These are phyloP conservation scores for Groenewaldozyma salmanticensis DNA, from an alignment of 805 yeast species.

Conservation along the genomic window DNA sequence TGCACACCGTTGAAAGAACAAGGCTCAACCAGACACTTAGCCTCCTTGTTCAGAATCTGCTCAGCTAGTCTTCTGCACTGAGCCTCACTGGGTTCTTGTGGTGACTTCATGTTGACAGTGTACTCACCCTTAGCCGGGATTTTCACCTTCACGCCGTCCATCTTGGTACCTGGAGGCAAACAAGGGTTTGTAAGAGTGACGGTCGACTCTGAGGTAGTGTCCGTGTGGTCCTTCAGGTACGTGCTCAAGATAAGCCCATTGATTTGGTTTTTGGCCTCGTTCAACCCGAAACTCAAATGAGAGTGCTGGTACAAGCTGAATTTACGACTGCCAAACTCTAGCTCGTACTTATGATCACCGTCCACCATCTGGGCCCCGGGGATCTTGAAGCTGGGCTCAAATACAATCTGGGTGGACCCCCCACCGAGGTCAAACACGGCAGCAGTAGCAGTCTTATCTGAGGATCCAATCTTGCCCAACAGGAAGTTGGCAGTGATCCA, in stretches of 20 bases:
- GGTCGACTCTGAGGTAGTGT: conserved; percentile 20
- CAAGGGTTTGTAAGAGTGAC: conserved; percentile 66
- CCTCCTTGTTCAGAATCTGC: conserved; percentile 70
- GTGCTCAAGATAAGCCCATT: conserved; percentile 54
- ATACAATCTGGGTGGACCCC: conserved; percentile 96
- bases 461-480: conserved; percentile 84
- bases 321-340: conserved; percentile 71
- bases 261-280: conserved; percentile 83
- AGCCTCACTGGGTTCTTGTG: conserved; percentile 53
- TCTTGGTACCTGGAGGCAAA: conserved; percentile 64
- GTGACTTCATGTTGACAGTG: conserved; percentile 45
- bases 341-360: conserved; percentile 80
- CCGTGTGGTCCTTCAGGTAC: conserved; percentile 25
- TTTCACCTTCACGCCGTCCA: conserved; percentile 54
- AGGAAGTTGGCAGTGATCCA: conserved; percentile 96
- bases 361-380: conserved; percentile 50
- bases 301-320: conserved; percentile 86
- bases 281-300: conserved; percentile 91
- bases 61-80: conserved; percentile 87
- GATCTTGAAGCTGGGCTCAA: conserved; percentile 69
- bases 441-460: conserved; percentile 70
- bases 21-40: conserved; percentile 62
- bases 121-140: conserved; percentile 29
- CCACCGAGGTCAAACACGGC: conserved; percentile 98
- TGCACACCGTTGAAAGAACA: conserved; percentile 97